Evolutionary conservation across 192 early-diverging fungal species (phyloP), one percentile per base, ranked within the genome.

Genomic region (Chytriomyces sp.): DNA sequence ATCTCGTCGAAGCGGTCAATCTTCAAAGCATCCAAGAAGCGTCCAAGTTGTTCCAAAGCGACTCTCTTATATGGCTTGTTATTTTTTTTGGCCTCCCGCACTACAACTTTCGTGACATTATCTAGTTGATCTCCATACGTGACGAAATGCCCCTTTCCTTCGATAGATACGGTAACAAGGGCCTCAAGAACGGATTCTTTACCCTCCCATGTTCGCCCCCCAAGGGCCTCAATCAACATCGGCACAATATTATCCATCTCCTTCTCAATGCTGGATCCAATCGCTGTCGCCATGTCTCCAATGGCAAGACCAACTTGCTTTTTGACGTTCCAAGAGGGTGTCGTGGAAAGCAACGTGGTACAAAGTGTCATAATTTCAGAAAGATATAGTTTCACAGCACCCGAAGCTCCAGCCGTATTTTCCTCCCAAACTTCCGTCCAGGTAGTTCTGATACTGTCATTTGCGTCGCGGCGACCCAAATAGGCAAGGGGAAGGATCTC

Each of bases 371-470:
- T 68, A 17, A 92, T 82, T 76, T 95, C 92, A 19, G 70, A 61
- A 25, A 83, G 59, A 75, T 89, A 91, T 52, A 93, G 60, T 26
- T 84, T 82, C 4, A 92, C 80, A 25, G 91, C 82, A 5, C 83
- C 82, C 0, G 84, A 76, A 2, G 86, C 83, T 58, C 91, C 91
- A 0, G 81, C 84, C 2, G 91, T 90, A 14, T 87, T 76, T 58
- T 92, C 90, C 38, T 93, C 92, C 91, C 90, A 95, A 0, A 91
- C 86, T 7, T 86, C 81, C 41, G 81, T 80, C 93, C 93, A 95
- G 0, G 89, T 61, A 0, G 71, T 80, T 22, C 79, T 85, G 49
- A 92, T 77, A 5, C 67, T 72, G 34, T 86, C 79, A 36, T 79
- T 81, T 4, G 82, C 70, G 64, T 93, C 92, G 58, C 88, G 85